phyloP scores from a whole-genome alignment of 768 basidiomycete genomes.

The Sporobolomyces phaffii region DNA sequence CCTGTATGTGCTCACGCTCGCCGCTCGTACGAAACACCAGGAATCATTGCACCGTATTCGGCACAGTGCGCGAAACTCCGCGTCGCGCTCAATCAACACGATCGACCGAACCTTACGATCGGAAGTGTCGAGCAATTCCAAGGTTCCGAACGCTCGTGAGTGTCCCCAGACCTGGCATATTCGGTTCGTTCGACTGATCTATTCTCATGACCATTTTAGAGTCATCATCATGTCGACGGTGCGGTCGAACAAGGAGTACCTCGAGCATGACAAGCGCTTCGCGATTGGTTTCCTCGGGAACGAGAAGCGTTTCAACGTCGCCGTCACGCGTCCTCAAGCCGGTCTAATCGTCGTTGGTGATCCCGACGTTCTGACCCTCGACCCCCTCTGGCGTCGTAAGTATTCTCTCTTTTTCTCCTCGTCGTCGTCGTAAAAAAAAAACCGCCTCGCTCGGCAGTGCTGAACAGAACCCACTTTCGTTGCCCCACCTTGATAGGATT shows the following conservation, averaged over 20 bases:
- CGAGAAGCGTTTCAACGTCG: slow-evolving; percentile 47
- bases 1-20: background rate
- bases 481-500: background rate
- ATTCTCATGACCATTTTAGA: background rate
- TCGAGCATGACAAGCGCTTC: slow-evolving; percentile 41
- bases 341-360: slow-evolving; percentile 46
- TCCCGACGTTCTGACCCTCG: slow-evolving; percentile 41
- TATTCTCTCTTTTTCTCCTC: background rate
- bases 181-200: too few species aligned
- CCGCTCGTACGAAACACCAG: background rate
- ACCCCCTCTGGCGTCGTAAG: slow-evolving; percentile 44
- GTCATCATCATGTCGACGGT: slow-evolving; percentile 41
- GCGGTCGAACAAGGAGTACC: slow-evolving; percentile 41
- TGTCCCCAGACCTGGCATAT: too few species aligned
- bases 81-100: background rate
- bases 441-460: too few species aligned
- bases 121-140: slow-evolving; percentile 35
- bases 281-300: slow-evolving; percentile 46
- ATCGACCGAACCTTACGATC: background rate
- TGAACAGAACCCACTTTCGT: too few species aligned
- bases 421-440: too few species aligned
- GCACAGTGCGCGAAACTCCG: slow-evolving; percentile 18
- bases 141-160: slow-evolving; percentile 24
- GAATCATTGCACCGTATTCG: slow-evolving; percentile 22
- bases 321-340: slow-evolving; percentile 47